Evolutionary conservation across 306 rosid genomes (phyloP).

Genomic region (Medicago ruthenica): DNA sequence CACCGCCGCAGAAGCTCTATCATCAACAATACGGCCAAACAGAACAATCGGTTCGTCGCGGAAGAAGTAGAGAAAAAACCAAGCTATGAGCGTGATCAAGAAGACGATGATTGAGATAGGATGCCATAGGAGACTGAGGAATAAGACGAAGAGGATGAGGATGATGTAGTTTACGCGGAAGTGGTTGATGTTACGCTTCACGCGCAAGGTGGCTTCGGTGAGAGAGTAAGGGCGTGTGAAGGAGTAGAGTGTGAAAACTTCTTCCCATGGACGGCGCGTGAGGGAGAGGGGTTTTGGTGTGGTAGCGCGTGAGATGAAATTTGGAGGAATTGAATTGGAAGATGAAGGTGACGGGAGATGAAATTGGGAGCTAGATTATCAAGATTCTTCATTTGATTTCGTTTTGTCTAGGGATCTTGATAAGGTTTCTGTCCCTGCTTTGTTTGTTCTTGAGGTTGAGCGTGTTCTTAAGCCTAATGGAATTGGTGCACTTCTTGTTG

Average conservation of each 20-base stretch:
- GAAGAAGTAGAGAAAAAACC: constrained; percentile 67
- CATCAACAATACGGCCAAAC: constrained; percentile 52
- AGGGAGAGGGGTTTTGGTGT: constrained; percentile 33
- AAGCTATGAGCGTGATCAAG: constrained; percentile 58
- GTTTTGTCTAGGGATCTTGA: no score
- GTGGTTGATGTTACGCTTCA: constrained; percentile 63
- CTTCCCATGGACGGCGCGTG: constrained; percentile 75
- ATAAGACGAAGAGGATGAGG: constrained; percentile 57
- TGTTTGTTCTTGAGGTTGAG: no score
- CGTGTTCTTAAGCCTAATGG: no score
- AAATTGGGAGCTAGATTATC: no score
- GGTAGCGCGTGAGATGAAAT: constrained; percentile 41
- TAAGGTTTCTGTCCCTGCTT: no score
- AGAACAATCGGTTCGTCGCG: constrained; percentile 51
- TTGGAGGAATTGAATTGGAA: neutral
- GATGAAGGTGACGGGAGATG: constrained; percentile 16
- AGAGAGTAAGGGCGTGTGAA: constrained; percentile 63
- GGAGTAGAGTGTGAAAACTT: constrained; percentile 59
- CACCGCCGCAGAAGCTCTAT: constrained; percentile 44
- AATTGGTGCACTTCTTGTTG: no score
- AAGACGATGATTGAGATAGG: constrained; percentile 75
- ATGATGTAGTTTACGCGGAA: constrained; percentile 75
- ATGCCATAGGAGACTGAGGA: constrained; percentile 48
- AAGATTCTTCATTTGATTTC: no score
- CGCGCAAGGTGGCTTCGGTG: constrained; percentile 58